These are phyloP conservation scores for Salix udensis DNA, from an alignment of 345 rosid genomes.

Conservation along the genomic window DNA sequence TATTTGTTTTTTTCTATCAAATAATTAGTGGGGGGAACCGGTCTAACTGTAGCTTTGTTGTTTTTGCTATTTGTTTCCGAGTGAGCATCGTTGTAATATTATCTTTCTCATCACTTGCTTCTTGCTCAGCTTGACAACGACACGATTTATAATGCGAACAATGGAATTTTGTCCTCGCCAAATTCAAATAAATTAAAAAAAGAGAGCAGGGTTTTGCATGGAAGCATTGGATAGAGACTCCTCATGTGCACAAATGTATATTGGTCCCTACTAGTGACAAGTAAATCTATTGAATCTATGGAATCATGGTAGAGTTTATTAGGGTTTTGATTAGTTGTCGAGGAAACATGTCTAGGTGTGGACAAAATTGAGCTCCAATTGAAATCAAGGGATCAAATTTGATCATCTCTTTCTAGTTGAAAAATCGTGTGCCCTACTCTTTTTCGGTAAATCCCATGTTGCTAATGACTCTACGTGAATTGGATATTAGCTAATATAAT, in stretches of 20 bases:
- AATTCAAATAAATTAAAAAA: constrained; percentile 4
- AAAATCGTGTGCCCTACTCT: neutral
- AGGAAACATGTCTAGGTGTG: neutral
- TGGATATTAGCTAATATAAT: neutral
- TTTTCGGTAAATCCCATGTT: constrained; percentile 13
- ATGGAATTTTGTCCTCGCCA: constrained; percentile 15
- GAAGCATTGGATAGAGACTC: constrained; percentile 17
- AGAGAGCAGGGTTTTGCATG: constrained; percentile 5
- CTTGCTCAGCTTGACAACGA: constrained; percentile 18
- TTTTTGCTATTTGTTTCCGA: constrained; percentile 16
- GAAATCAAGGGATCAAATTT: neutral
- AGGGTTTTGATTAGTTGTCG: neutral
- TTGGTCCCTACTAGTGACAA: constrained; percentile 17
- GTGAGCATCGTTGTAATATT: constrained; percentile 4
- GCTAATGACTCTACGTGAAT: neutral
- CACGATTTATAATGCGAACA: constrained; percentile 23
- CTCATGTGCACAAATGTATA: constrained; percentile 14
- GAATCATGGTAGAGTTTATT: constrained; percentile 4
- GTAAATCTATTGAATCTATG: constrained; percentile 17
- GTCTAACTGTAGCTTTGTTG: constrained; percentile 15
- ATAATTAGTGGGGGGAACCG: neutral
- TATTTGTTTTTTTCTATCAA: neutral
- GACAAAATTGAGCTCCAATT: neutral
- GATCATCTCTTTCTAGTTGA: neutral
- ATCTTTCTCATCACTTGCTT: constrained; percentile 17